These are phyloP conservation scores for Litsea cubeba DNA, from an alignment of 164 flowering plant genomes.

Conservation along the genomic window DNA sequence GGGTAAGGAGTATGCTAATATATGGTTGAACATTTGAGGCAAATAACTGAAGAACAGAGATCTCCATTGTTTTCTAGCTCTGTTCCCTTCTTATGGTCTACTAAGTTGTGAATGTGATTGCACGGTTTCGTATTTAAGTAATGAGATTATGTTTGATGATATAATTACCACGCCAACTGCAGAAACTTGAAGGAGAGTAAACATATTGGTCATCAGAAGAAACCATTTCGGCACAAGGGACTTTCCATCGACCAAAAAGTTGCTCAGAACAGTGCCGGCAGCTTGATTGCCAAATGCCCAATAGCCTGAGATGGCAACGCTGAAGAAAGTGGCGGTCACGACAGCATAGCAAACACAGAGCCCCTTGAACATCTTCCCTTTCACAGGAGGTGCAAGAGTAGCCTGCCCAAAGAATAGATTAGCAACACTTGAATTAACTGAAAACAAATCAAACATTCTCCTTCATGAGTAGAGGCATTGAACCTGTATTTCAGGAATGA, in stretches of 20 bases:
- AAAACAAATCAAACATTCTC: not conserved
- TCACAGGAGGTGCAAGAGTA: conserved; percentile 81
- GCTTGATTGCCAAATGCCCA: conserved; percentile 90
- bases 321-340: conserved; percentile 50
- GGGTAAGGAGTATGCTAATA: too few relatives aligned
- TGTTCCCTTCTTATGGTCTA: too few relatives aligned
- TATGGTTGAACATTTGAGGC: too few relatives aligned
- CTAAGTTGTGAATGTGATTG: too few relatives aligned
- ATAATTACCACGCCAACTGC: conserved; percentile 62
- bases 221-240: conserved; percentile 64
- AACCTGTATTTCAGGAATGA: conserved; percentile 97
- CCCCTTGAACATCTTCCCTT: conserved; percentile 92
- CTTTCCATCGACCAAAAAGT: conserved; percentile 43
- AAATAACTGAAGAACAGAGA: too few relatives aligned
- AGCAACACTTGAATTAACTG: not conserved
- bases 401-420: conserved; percentile 38
- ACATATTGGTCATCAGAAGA: conserved; percentile 45
- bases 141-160: too few relatives aligned
- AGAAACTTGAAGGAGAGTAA: conserved; percentile 58
- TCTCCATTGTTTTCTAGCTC: too few relatives aligned
- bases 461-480: not conserved
- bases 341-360: conserved; percentile 59
- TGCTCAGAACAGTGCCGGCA: conserved; percentile 38
- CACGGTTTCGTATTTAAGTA: too few relatives aligned
- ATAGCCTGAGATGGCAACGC: conserved; percentile 75